Conservation (phyloP, 495 filamentous ascomycete species). For the Pseudoneurospora amorphoporcata region DNA sequence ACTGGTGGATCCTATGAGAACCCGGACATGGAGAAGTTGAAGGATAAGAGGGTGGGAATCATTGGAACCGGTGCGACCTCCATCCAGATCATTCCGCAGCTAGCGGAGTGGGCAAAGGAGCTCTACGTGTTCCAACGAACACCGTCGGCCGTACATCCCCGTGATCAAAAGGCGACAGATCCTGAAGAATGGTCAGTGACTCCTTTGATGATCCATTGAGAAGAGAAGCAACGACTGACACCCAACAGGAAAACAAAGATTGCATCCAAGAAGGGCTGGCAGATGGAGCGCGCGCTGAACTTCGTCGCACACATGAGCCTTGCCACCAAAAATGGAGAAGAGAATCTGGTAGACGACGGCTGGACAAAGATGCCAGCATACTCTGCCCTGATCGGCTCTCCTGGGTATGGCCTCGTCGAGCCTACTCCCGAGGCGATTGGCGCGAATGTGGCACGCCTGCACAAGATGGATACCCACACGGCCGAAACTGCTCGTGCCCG, state of each 20-base stretch:
- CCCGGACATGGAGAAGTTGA: slow-evolving; percentile 31
- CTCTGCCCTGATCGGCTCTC: slow-evolving; percentile 19
- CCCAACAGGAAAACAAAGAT: slow-evolving; percentile 23
- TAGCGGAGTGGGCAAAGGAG: slow-evolving; percentile 40
- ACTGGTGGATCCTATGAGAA: slow-evolving; percentile 44
- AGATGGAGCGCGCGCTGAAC: slow-evolving; percentile 28
- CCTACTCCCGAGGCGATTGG: slow-evolving; percentile 25
- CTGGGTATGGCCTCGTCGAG: slow-evolving; percentile 13
- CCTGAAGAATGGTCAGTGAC: slow-evolving; percentile 27
- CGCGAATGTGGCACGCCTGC: slow-evolving; percentile 22
- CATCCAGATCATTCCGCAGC: slow-evolving; percentile 40
- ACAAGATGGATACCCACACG: slow-evolving; percentile 15
- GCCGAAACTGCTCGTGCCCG: slow-evolving; percentile 23
- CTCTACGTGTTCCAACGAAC: slow-evolving; percentile 49
- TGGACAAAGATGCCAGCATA: slow-evolving; percentile 28
- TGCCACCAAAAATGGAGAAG: slow-evolving; percentile 12
- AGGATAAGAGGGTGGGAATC: slow-evolving; percentile 41
- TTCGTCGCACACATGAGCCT: slow-evolving; percentile 20
- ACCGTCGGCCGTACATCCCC: slow-evolving; percentile 38
- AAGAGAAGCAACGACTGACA: background rate
- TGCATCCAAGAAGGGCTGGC: slow-evolving; percentile 34
- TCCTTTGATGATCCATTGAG: background rate
- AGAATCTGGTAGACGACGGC: slow-evolving; percentile 30
- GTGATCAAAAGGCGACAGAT: slow-evolving; percentile 40
- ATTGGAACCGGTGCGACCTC: slow-evolving; percentile 48